These are phyloP conservation scores for Thelephora ganbajun DNA, from an alignment of 768 basidiomycete species.

Conservation along the genomic window DNA sequence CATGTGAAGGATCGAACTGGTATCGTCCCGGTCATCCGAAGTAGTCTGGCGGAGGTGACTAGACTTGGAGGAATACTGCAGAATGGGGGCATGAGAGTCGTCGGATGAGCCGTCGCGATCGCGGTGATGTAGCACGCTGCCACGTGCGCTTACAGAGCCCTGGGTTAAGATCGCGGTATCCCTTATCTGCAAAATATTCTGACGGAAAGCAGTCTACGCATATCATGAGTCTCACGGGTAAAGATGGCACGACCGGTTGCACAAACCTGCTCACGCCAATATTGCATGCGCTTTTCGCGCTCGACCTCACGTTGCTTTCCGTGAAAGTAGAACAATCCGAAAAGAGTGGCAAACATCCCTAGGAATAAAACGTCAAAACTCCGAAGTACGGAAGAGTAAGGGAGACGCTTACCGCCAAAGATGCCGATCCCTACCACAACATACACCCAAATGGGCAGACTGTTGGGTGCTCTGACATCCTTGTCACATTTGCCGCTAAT, in stretches of 20 bases:
- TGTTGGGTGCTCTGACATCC: slow-evolving; percentile 42
- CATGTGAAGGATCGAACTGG: slow-evolving; percentile 34
- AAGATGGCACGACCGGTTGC: too few relatives aligned
- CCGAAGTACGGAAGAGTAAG: not conserved
- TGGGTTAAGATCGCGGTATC: slow-evolving; percentile 55
- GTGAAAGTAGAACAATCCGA: slow-evolving; percentile 57
- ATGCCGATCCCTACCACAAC: slow-evolving; percentile 57
- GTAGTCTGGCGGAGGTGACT: slow-evolving; percentile 42
- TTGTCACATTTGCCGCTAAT: slow-evolving; percentile 45
- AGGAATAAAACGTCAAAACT: slow-evolving; percentile 1
- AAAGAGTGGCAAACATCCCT: slow-evolving; percentile 68
- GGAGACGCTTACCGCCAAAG: slow-evolving; percentile 40
- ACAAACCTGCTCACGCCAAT: slow-evolving; percentile 76
- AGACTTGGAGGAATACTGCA: slow-evolving; percentile 28
- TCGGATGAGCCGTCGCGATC: slow-evolving; percentile 32
- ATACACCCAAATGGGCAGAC: slow-evolving; percentile 60
- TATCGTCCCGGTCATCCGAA: slow-evolving; percentile 35
- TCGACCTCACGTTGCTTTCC: slow-evolving; percentile 59
- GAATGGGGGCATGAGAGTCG: slow-evolving; percentile 40
- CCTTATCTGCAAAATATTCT: slow-evolving; percentile 69
- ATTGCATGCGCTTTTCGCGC: slow-evolving; percentile 73
- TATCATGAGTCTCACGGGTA: not conserved
- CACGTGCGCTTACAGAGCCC: slow-evolving; percentile 27
- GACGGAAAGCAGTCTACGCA: slow-evolving; percentile 58
- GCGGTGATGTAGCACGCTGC: slow-evolving; percentile 31